Conservation (phyloP, 768 basidiomycete species). For the Hemileccinum impolitum region DNA sequence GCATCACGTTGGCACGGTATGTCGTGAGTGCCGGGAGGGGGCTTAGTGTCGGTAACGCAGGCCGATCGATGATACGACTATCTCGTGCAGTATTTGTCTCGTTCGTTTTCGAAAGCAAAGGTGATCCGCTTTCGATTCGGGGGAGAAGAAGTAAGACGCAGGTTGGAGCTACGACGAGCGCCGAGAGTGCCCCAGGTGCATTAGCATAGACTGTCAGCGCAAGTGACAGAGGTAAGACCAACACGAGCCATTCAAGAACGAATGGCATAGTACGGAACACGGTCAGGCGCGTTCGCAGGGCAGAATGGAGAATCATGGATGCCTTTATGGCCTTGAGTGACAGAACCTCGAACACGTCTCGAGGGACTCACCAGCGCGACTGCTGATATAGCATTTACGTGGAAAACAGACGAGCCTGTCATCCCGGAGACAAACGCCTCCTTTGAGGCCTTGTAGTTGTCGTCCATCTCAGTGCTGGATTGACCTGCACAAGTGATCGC, state of each 20-base stretch:
- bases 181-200: constrained; percentile 49
- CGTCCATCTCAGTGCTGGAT: constrained; percentile 12
- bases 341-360: background rate
- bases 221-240: constrained; percentile 76
- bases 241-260: constrained; percentile 54
- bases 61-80: background rate
- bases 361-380: constrained; percentile 55
- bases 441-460: constrained; percentile 69
- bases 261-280: constrained; percentile 37
- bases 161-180: constrained; percentile 46
- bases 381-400: constrained; percentile 66
- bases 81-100: constrained; percentile 1
- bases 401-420: constrained; percentile 64
- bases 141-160: constrained; percentile 43
- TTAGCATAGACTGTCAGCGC: constrained; percentile 76
- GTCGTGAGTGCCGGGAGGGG: constrained; percentile 75
- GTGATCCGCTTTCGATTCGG: constrained; percentile 41
- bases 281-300: constrained; percentile 48
- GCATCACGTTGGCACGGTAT: constrained; percentile 93
- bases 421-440: constrained; percentile 78
- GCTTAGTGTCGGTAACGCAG: constrained; percentile 15
- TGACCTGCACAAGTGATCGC: background rate
- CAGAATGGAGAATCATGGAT: constrained; percentile 69
- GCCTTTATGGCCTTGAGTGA: constrained; percentile 43
- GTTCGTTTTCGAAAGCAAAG: constrained; percentile 46